Evolutionary conservation across 345 rosid genomes (phyloP).

Genomic region (Hibiscus syriacus): DNA sequence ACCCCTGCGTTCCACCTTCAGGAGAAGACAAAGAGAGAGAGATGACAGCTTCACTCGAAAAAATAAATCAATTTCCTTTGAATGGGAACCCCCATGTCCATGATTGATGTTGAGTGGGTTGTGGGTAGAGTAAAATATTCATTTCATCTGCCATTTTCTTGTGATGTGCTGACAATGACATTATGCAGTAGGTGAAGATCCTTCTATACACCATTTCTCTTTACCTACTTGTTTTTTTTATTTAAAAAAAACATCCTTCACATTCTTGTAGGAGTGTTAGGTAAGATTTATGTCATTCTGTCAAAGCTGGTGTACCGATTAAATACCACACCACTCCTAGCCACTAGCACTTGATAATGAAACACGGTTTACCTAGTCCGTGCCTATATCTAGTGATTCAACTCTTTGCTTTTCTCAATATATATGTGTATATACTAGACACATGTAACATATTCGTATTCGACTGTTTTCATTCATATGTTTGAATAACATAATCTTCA

Average conservation of each 20-base stretch:
- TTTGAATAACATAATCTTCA: neutral
- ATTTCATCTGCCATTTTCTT: neutral
- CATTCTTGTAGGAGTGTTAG: neutral
- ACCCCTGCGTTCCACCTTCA: too few species aligned
- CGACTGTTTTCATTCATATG: too few species aligned
- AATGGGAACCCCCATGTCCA: neutral
- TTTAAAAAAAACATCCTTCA: neutral
- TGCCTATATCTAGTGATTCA: neutral
- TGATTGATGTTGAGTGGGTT: neutral
- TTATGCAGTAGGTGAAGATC: slow-evolving; percentile 26
- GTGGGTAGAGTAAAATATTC: neutral
- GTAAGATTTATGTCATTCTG: neutral
- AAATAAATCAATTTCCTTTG: neutral
- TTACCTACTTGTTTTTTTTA: neutral
- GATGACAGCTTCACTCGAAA: neutral
- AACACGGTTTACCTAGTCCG: neutral
- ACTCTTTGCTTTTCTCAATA: too few species aligned
- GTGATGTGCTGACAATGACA: slow-evolving; percentile 3
- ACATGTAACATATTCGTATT: too few species aligned
- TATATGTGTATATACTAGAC: too few species aligned
- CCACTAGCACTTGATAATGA: neutral
- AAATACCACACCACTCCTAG: neutral
- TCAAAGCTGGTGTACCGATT: neutral
- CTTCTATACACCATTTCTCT: neutral
- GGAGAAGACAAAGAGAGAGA: too few species aligned